Percentiles rank a stretch among this genome's conserved stretches.
phyloP scores from a whole-genome alignment of 768 basidiomycete species.

The Lactarius hatsudake region DNA sequence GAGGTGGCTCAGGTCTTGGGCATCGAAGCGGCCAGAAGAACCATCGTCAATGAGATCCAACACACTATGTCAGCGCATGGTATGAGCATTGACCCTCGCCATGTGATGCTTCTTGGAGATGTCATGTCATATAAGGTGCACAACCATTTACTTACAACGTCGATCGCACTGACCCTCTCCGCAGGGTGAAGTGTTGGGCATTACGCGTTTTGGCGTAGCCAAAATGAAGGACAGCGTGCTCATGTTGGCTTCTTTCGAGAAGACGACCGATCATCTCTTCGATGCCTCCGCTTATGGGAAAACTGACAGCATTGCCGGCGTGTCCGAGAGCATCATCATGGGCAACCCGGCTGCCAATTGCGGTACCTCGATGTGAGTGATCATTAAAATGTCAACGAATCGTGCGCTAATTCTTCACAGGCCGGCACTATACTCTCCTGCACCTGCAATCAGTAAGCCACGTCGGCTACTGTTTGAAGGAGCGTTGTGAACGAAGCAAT shows the following conservation, averaged over 20 bases:
- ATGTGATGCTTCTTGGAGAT: slow-evolving; percentile 97
- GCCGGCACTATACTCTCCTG: slow-evolving; percentile 41
- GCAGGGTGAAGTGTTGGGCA: slow-evolving; percentile 95
- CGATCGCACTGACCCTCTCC: background rate
- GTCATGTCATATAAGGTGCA: slow-evolving; percentile 96
- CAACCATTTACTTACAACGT: background rate
- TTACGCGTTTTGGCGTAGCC: slow-evolving; percentile 97
- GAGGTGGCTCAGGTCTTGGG: slow-evolving; percentile 95
- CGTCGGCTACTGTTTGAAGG: slow-evolving; percentile 41
- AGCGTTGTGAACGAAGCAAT: slow-evolving; percentile 31
- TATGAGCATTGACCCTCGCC: slow-evolving; percentile 98
- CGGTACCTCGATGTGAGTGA: slow-evolving; percentile 85
- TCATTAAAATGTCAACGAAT: background rate
- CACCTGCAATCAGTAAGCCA: slow-evolving; percentile 39
- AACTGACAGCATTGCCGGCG: slow-evolving; percentile 91
- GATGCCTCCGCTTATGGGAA: slow-evolving; percentile 97
- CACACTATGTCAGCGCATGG: slow-evolving; percentile 97
- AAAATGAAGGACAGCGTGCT: slow-evolving; percentile 99
- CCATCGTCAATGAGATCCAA: slow-evolving; percentile 96
- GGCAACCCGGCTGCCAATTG: slow-evolving; percentile 93
- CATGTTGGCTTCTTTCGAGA: slow-evolving; percentile 99
- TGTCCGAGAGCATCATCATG: slow-evolving; percentile 99
- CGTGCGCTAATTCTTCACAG: slow-evolving; percentile 27
- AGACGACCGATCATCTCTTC: slow-evolving; percentile 98
- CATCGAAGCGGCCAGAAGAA: slow-evolving; percentile 91